Evolutionary conservation across 371 early-diverging fungal genomes (phyloP).

Genomic region (Circinella minor): DNA sequence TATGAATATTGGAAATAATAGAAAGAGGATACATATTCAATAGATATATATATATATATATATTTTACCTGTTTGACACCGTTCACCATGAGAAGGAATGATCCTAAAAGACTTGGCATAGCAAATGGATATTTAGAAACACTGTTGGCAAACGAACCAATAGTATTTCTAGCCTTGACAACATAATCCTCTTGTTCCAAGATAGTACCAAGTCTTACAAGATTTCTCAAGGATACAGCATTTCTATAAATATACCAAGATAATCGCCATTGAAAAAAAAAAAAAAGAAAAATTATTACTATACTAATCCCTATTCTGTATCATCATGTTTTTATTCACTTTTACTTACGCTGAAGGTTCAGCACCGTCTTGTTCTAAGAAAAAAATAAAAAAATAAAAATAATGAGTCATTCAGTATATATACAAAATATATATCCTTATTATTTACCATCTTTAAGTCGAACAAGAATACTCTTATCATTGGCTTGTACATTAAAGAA

Average conservation of each 20-base stretch:
- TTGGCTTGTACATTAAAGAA: conserved; percentile 53
- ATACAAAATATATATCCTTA: neutral
- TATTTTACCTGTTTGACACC: conserved; percentile 51
- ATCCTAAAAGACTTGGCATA: conserved; percentile 43
- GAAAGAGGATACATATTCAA: neutral
- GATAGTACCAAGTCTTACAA: conserved; percentile 44
- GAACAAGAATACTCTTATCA: conserved; percentile 50
- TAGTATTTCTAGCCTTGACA: conserved; percentile 34
- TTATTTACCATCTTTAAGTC: conserved; percentile 63
- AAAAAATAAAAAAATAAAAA: too few relatives aligned
- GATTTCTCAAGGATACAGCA: conserved; percentile 46
- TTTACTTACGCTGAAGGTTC: conserved; percentile 61
- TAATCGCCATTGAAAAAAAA: too few relatives aligned
- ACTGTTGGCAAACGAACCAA: conserved; percentile 31
- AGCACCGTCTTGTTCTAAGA: conserved; percentile 67
- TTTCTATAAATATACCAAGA: conserved; percentile 28
- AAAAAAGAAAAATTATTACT: too few relatives aligned
- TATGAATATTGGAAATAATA: neutral
- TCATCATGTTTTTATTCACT: neutral
- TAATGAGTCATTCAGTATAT: neutral
- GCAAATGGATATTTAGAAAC: conserved; percentile 43
- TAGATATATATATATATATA: too few relatives aligned
- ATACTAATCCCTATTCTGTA: too few relatives aligned
- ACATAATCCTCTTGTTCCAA: conserved; percentile 30
- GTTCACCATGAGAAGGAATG: conserved; percentile 40